phyloP scores from a whole-genome alignment of 78 protist species.

The Tieghemostelium lacteum region DNA sequence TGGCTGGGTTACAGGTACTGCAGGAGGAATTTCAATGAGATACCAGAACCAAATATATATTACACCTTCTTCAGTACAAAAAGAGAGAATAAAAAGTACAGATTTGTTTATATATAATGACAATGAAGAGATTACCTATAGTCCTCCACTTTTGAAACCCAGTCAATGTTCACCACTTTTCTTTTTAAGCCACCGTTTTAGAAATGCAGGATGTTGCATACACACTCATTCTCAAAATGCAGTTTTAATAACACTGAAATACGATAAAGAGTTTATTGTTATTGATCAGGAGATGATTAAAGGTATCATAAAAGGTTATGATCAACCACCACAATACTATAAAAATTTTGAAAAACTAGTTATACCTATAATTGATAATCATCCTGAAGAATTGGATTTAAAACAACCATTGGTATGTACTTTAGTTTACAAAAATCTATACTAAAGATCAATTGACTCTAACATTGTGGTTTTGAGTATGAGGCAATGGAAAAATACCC shows the following conservation, averaged over 20 bases:
- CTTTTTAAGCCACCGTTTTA: conserved; percentile 74
- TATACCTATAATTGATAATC: conserved; percentile 96
- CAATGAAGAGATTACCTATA: conserved; percentile 43
- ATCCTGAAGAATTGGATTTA: conserved; percentile 83
- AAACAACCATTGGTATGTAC: conserved; percentile 70
- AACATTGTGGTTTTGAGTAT: not conserved
- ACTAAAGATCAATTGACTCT: not conserved
- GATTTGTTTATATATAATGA: conserved; percentile 88
- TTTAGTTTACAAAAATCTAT: too few relatives aligned
- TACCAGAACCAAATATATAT: conserved; percentile 80
- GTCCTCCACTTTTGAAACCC: conserved; percentile 53
- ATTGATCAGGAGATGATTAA: conserved; percentile 96
- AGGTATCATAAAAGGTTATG: conserved; percentile 78
- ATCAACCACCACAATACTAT: conserved; percentile 22
- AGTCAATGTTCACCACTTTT: conserved; percentile 92
- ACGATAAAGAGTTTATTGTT: conserved; percentile 87
- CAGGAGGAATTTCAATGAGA: conserved; percentile 86
- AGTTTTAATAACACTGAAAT: conserved; percentile 88
- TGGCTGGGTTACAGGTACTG: conserved; percentile 92
- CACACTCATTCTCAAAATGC: conserved; percentile 92
- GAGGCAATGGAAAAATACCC: conserved; percentile 90
- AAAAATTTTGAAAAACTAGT: conserved; percentile 83
- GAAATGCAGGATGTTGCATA: conserved; percentile 93
- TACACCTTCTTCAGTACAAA: conserved; percentile 95
- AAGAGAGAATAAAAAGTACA: conserved; percentile 88